Percentiles rank a stretch among this genome's conserved stretches.
phyloP scores from a whole-genome alignment of 441 rosid genomes.

The Mallotus repandus region DNA sequence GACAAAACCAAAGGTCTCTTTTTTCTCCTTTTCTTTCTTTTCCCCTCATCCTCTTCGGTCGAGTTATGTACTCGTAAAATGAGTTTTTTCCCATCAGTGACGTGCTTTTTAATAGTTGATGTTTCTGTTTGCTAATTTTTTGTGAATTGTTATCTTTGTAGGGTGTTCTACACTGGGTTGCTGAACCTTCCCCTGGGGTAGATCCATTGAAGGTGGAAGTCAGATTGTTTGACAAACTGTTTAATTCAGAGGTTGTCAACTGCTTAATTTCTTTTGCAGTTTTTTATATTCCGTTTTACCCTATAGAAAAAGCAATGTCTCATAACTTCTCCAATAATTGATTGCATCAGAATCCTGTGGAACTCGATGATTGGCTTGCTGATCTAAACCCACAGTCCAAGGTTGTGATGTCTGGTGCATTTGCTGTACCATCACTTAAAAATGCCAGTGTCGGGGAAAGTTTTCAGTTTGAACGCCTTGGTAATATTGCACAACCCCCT shows the following conservation, averaged over 20 bases:
- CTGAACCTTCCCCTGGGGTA: slow-evolving; percentile 61
- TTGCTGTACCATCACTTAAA: slow-evolving; percentile 58
- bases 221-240: slow-evolving; percentile 84
- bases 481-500: slow-evolving; percentile 38
- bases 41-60: slow-evolving; percentile 4
- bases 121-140: slow-evolving; percentile 1
- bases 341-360: slow-evolving; percentile 79
- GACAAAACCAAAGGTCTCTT: slow-evolving; percentile 81
- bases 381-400: slow-evolving; percentile 77
- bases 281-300: background rate
- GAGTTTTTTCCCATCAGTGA: background rate
- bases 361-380: slow-evolving; percentile 76
- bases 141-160: slow-evolving; percentile 15
- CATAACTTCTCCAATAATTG: slow-evolving; percentile 20
- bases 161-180: slow-evolving; percentile 98
- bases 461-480: slow-evolving; percentile 93
- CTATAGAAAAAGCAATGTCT: slow-evolving; percentile 16
- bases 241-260: slow-evolving; percentile 70
- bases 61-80: background rate
- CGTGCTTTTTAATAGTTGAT: background rate
- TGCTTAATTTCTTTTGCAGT: slow-evolving; percentile 8
- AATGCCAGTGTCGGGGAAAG: slow-evolving; percentile 61
- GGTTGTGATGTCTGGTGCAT: slow-evolving; percentile 56
- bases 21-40: background rate
- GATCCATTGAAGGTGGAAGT: slow-evolving; percentile 78